A percentile compares a stretch with the other conserved stretches of the same genome.
These are phyloP conservation scores for Aphanocladium album DNA, from an alignment of 2,329 filamentous ascomycete species.

Conservation along the genomic window DNA sequence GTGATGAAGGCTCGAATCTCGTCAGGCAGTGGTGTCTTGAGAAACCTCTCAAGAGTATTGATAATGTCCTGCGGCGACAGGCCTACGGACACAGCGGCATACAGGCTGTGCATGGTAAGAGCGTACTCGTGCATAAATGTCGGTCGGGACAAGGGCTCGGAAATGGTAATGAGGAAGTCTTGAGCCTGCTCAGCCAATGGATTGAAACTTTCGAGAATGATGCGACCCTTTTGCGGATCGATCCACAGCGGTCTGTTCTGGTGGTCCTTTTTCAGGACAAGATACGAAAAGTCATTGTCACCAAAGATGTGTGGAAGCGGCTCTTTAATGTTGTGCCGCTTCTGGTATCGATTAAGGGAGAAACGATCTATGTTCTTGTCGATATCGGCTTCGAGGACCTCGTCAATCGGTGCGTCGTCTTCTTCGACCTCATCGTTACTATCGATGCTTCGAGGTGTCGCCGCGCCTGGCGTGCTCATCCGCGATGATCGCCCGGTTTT, in stretches of 20 bases:
- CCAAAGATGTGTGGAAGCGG: conserved; percentile 43
- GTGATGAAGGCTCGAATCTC: conserved; percentile 72
- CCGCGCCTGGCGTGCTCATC: conserved; percentile 56
- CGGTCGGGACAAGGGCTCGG: conserved; percentile 79
- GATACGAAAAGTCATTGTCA: conserved; percentile 67
- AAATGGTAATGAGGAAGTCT: conserved; percentile 86
- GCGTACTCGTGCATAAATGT: conserved; percentile 83
- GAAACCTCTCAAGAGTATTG: conserved; percentile 77
- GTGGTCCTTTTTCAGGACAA: conserved; percentile 78
- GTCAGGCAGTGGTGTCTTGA: conserved; percentile 82
- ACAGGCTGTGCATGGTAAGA: conserved; percentile 79
- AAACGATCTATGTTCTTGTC: conserved; percentile 58
- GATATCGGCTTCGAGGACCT: conserved; percentile 48
- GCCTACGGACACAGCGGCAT: conserved; percentile 90
- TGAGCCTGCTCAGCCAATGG: conserved; percentile 74
- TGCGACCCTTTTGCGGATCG: conserved; percentile 70
- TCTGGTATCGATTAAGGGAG: conserved; percentile 48
- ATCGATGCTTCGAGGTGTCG: conserved; percentile 54
- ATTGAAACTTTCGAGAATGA: conserved; percentile 88
- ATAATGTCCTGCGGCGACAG: conserved; percentile 86
- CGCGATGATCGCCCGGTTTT: conserved; percentile 55
- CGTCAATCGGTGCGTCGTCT: conserved; percentile 47
- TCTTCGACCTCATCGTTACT: conserved; percentile 47
- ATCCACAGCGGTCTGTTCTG: conserved; percentile 82
- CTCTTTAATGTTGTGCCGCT: conserved; percentile 38